Evolutionary conservation across 73 alveolate species (phyloP).

Genomic region (Loxodes magnus): DNA sequence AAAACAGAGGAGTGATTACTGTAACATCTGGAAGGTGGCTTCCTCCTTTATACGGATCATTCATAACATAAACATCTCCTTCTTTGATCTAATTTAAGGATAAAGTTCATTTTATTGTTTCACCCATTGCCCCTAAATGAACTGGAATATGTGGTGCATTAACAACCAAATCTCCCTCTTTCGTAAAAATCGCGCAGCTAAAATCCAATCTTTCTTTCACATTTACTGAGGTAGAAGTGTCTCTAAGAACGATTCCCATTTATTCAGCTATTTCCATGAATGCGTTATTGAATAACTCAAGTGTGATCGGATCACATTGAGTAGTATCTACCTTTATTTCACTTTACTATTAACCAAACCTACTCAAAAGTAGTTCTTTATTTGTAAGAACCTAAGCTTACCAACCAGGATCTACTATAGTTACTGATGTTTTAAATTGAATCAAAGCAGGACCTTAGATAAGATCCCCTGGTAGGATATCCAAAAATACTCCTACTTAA

Average conservation of each 20-base stretch:
- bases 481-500: conserved; percentile 2
- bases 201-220: conserved; percentile 81
- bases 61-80: conserved; percentile 65
- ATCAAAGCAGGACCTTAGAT: conserved; percentile 72
- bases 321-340: conserved; percentile 9
- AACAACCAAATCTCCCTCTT: conserved; percentile 68
- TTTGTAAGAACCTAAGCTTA: conserved; percentile 8
- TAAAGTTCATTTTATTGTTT: conserved; percentile 61
- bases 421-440: conserved; percentile 55
- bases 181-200: conserved; percentile 77
- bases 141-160: conserved; percentile 94
- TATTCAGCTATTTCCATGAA: conserved; percentile 89
- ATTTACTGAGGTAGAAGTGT: conserved; percentile 67
- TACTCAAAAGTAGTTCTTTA: conserved; percentile 7
- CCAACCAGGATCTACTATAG: conserved; percentile 13
- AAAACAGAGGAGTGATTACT: conserved; percentile 73
- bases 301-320: conserved; percentile 39
- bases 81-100: conserved; percentile 47
- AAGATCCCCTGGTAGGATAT: conserved; percentile 17
- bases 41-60: conserved; percentile 86
- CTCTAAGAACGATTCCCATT: conserved; percentile 66
- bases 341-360: no score
- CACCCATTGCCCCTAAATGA: conserved; percentile 86
- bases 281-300: conserved; percentile 53
- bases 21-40: conserved; percentile 90